These are phyloP conservation scores for Irpex sp. DNA, from an alignment of 1,284 basidiomycete genomes.

Conservation along the genomic window DNA sequence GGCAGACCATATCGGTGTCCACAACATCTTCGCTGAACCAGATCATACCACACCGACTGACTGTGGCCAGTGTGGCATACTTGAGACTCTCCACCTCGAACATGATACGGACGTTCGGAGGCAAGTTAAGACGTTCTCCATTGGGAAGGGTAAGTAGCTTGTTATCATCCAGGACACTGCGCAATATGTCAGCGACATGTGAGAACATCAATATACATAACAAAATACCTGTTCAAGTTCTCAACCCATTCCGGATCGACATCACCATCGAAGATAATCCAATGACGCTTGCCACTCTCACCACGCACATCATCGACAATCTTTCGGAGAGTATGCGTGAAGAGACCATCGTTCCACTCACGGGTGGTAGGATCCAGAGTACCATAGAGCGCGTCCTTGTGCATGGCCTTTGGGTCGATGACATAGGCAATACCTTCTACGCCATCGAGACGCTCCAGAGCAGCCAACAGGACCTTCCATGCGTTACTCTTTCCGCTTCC, in stretches of 20 bases:
- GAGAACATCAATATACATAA: no score
- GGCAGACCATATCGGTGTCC: slow-evolving; percentile 88
- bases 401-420: slow-evolving; percentile 98
- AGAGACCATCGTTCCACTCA: slow-evolving; percentile 99
- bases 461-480: slow-evolving; percentile 91
- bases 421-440: slow-evolving; percentile 93
- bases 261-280: slow-evolving; percentile 99
- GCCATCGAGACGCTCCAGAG: slow-evolving; percentile 90
- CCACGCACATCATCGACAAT: slow-evolving; percentile 99
- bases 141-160: slow-evolving; percentile 97
- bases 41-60: slow-evolving; percentile 99
- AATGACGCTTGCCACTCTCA: slow-evolving; percentile 95
- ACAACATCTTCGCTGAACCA: slow-evolving; percentile 99
- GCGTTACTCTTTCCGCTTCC: slow-evolving; percentile 97
- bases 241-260: slow-evolving; percentile 99
- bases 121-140: slow-evolving; percentile 96
- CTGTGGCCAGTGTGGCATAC: slow-evolving; percentile 97
- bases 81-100: slow-evolving; percentile 99
- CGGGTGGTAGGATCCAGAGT: slow-evolving; percentile 96
- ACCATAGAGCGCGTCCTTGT: slow-evolving; percentile 97
- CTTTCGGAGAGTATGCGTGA: slow-evolving; percentile 96
- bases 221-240: slow-evolving; percentile 88
- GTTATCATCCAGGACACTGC: slow-evolving; percentile 97
- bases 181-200: no score
- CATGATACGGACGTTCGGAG: slow-evolving; percentile 97